phyloP scores from a whole-genome alignment of 2,329 filamentous ascomycete species.

The Bipolaris victoriae region DNA sequence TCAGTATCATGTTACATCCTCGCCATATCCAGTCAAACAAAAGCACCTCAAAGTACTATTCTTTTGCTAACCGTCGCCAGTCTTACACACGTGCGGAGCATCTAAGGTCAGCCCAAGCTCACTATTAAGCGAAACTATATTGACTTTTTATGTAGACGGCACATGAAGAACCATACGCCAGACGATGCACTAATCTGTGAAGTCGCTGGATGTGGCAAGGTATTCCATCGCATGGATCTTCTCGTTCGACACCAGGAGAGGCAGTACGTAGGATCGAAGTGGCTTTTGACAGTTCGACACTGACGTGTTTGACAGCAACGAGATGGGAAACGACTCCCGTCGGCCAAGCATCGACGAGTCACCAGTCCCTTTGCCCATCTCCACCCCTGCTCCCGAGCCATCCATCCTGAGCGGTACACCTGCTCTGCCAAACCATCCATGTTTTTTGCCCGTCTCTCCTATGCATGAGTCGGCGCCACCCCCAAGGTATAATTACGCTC shows the following conservation, averaged over 20 bases:
- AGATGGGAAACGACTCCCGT: constrained; percentile 33
- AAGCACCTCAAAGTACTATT: neutral
- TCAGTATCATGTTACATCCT: constrained; percentile 3
- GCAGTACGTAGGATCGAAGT: constrained; percentile 48
- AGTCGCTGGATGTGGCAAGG: constrained; percentile 50
- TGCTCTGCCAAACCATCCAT: constrained; percentile 22
- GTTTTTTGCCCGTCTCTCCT: constrained; percentile 33
- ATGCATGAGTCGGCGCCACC: constrained; percentile 32
- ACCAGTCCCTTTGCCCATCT: constrained; percentile 22
- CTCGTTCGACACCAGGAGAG: constrained; percentile 53
- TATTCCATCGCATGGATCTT: constrained; percentile 54
- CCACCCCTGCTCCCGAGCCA: constrained; percentile 24
- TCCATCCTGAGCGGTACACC: constrained; percentile 21
- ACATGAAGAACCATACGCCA: constrained; percentile 55
- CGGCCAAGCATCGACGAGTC: constrained; percentile 35
- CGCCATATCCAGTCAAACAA: neutral
- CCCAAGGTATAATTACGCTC: constrained; percentile 47
- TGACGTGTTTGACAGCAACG: constrained; percentile 35
- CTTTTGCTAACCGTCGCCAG: constrained; percentile 41
- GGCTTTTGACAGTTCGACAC: constrained; percentile 1
- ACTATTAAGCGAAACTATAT: neutral
- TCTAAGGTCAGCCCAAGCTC: constrained; percentile 44
- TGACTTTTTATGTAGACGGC: constrained; percentile 44
- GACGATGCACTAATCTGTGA: constrained; percentile 51
- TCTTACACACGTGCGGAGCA: constrained; percentile 57